These are phyloP conservation scores for Discostella pseudostelligera DNA, from an alignment of 108 stramenopile species.

Conservation along the genomic window DNA sequence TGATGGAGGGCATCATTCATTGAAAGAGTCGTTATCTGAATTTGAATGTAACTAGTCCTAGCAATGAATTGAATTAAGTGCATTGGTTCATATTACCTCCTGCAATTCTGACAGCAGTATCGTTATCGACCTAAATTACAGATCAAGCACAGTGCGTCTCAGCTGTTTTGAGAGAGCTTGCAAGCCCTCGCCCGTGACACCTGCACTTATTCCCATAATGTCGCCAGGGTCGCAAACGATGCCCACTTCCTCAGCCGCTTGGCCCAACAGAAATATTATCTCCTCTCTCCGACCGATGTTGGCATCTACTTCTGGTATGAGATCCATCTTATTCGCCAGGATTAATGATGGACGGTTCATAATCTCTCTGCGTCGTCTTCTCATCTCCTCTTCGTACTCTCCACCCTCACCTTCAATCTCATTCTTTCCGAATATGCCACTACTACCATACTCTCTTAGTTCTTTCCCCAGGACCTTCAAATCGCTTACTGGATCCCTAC, in stretches of 20 bases:
- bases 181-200: slow-evolving; percentile 81
- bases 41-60: neutral
- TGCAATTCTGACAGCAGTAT: neutral
- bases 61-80: neutral
- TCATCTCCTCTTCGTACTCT: slow-evolving; percentile 35
- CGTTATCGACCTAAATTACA: neutral
- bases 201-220: slow-evolving; percentile 77
- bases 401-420: slow-evolving; percentile 15
- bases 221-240: slow-evolving; percentile 54
- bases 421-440: slow-evolving; percentile 36
- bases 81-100: neutral
- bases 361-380: slow-evolving; percentile 50
- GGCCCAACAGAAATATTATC: slow-evolving; percentile 41
- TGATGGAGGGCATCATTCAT: neutral
- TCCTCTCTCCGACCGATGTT: slow-evolving; percentile 50
- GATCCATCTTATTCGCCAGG: slow-evolving; percentile 86
- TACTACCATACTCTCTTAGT: slow-evolving; percentile 64
- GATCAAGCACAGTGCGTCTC: slow-evolving; percentile 18
- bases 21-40: slow-evolving; percentile 1
- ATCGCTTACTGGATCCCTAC: slow-evolving; percentile 68
- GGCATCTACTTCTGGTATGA: slow-evolving; percentile 49
- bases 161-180: slow-evolving; percentile 51
- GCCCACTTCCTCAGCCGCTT: slow-evolving; percentile 58
- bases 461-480: slow-evolving; percentile 68
- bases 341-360: slow-evolving; percentile 72